These are phyloP conservation scores for Pelargonium fulgidum DNA, from an alignment of 441 rosid species.

Conservation along the genomic window DNA sequence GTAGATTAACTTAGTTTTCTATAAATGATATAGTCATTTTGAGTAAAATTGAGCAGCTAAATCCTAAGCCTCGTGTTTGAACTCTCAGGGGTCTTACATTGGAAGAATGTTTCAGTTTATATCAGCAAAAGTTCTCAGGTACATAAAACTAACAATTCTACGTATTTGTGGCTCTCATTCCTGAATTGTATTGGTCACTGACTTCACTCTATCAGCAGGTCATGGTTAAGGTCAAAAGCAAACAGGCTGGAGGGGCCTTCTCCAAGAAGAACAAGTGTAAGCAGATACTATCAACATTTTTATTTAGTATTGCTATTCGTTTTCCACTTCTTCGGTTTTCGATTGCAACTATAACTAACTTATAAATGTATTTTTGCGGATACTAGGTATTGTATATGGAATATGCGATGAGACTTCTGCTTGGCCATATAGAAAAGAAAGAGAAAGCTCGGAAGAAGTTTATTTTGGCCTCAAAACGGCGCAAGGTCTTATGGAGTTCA, in stretches of 20 bases:
- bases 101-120: conserved; percentile 54
- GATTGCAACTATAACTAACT: not conserved
- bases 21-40: not conserved
- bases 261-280: conserved; percentile 84
- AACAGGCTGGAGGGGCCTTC: conserved; percentile 89
- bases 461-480: conserved; percentile 76
- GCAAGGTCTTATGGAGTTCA: conserved; percentile 74
- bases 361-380: not conserved
- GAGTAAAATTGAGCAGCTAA: not conserved
- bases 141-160: not conserved
- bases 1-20: too few relatives aligned
- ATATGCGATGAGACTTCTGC: conserved; percentile 72
- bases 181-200: not conserved
- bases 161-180: not conserved
- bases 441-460: conserved; percentile 52
- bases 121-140: conserved; percentile 84
- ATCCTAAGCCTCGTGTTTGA: conserved; percentile 11
- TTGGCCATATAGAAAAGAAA: conserved; percentile 81
- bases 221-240: conserved; percentile 73
- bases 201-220: conserved; percentile 36
- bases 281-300: conserved; percentile 18
- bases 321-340: not conserved
- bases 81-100: conserved; percentile 57
- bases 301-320: not conserved
- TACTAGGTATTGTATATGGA: conserved; percentile 66